These are phyloP conservation scores for Teunomyces cretensis DNA, from an alignment of 805 yeast genomes.

Conservation along the genomic window DNA sequence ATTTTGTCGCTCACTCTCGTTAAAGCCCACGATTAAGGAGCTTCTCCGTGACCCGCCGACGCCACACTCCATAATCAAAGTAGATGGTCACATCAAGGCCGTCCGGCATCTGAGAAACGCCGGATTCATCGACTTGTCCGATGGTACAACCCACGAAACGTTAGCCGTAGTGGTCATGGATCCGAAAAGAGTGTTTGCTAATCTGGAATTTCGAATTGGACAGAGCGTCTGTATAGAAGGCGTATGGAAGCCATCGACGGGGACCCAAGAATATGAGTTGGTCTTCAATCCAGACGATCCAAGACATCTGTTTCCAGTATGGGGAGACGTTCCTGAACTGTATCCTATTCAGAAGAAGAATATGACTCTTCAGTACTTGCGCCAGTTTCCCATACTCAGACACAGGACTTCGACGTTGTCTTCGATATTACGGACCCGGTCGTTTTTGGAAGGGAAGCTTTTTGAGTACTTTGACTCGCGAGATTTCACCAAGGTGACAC, in stretches of 20 bases:
- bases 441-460: slow-evolving; percentile 57
- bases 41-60: slow-evolving; percentile 31
- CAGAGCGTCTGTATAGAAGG: slow-evolving; percentile 38
- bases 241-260: slow-evolving; percentile 30
- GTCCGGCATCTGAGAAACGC: slow-evolving; percentile 72
- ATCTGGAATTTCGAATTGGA: slow-evolving; percentile 47
- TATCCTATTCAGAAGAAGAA: slow-evolving; percentile 86
- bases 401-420: slow-evolving; percentile 70
- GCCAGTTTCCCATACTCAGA: slow-evolving; percentile 74
- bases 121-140: slow-evolving; percentile 76
- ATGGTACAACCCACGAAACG: slow-evolving; percentile 63
- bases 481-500: slow-evolving; percentile 69
- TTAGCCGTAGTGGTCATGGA: slow-evolving; percentile 49
- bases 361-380: slow-evolving; percentile 62
- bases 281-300: slow-evolving; percentile 23
- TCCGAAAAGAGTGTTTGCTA: slow-evolving; percentile 17
- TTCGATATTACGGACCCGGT: slow-evolving; percentile 69
- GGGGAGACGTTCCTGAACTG: slow-evolving; percentile 60
- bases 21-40: slow-evolving; percentile 11
- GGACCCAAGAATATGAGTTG: slow-evolving; percentile 34
- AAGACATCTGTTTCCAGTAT: slow-evolving; percentile 37
- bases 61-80: slow-evolving; percentile 35
- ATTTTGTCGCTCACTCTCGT: background rate
- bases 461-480: slow-evolving; percentile 51
- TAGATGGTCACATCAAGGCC: slow-evolving; percentile 68